A percentile compares a stretch with the other conserved stretches of the same genome.
phyloP scores from a whole-genome alignment of 805 yeast genomes.

The Barnettozyma botsteinii region DNA sequence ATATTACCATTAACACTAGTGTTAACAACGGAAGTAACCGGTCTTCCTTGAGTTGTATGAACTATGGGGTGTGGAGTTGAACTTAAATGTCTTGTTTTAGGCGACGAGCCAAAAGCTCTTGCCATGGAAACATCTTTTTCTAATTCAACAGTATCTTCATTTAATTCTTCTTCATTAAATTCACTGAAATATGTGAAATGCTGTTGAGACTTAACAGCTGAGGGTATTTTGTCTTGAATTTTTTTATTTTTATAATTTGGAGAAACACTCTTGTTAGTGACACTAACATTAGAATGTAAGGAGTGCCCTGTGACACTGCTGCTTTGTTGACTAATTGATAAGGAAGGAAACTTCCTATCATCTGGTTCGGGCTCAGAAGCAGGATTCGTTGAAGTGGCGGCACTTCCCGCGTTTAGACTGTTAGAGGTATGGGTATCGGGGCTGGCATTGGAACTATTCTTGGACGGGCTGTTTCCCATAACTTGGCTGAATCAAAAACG shows the following conservation, averaged over 20 bases:
- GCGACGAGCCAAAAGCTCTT: constrained; percentile 24
- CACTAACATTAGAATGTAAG: too few relatives aligned
- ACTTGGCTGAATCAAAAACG: constrained; percentile 5
- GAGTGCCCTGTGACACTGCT: constrained; percentile 7
- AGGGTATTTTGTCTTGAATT: constrained; percentile 19
- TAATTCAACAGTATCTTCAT: constrained; percentile 22
- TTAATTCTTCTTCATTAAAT: constrained; percentile 10
- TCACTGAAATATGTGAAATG: constrained; percentile 17
- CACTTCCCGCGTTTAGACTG: constrained; percentile 26
- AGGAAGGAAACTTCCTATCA: constrained; percentile 43
- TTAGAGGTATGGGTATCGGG: constrained; percentile 29
- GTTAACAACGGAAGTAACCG: constrained; percentile 5
- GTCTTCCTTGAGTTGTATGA: background rate
- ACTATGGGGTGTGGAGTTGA: background rate
- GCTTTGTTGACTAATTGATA: constrained; percentile 16
- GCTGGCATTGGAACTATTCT: constrained; percentile 28
- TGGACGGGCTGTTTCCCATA: constrained; percentile 67
- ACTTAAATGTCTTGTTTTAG: background rate
- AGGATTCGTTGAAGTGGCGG: constrained; percentile 23
- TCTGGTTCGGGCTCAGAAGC: constrained; percentile 40
- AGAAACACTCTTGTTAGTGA: constrained; percentile 3
- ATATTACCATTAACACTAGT: constrained; percentile 8
- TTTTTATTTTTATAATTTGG: constrained; percentile 18
- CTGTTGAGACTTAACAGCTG: constrained; percentile 8
- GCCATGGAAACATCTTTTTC: constrained; percentile 32